Conservation (phyloP, 768 basidiomycete species). For the Tricholoma sp. region DNA sequence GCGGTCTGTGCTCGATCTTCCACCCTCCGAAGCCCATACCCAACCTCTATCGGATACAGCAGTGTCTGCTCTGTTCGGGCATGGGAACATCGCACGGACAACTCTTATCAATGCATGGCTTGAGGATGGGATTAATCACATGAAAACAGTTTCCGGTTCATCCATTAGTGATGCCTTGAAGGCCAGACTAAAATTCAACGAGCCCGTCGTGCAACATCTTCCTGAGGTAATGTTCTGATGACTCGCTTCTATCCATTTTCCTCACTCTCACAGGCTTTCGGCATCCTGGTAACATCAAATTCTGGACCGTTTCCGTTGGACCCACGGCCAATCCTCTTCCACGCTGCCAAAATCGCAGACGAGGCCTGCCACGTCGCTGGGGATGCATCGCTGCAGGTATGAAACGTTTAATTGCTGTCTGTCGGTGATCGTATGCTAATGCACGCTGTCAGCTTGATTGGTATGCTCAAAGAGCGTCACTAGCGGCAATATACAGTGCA, state of each 20-base stretch:
- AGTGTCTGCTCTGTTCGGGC: slow-evolving; percentile 69
- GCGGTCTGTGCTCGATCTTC: slow-evolving; percentile 54
- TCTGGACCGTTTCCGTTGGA: slow-evolving; percentile 49
- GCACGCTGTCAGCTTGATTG: slow-evolving; percentile 49
- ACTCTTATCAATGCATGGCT: slow-evolving; percentile 73
- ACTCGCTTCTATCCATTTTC: background rate
- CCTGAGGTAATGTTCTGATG: slow-evolving; percentile 46
- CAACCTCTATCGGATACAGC: slow-evolving; percentile 66
- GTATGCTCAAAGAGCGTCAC: slow-evolving; percentile 63
- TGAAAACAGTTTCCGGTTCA: slow-evolving; percentile 28
- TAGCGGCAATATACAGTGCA: slow-evolving; percentile 68
- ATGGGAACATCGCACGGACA: slow-evolving; percentile 58
- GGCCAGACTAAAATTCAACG: slow-evolving; percentile 59
- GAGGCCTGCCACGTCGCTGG: slow-evolving; percentile 59
- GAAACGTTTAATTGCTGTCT: slow-evolving; percentile 11
- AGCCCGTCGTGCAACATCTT: slow-evolving; percentile 57
- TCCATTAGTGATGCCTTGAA: slow-evolving; percentile 49
- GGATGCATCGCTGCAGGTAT: slow-evolving; percentile 55
- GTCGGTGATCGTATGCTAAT: background rate
- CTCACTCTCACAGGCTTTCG: slow-evolving; percentile 55
- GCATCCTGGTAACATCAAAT: slow-evolving; percentile 54
- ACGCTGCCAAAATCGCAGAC: slow-evolving; percentile 59
- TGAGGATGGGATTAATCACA: slow-evolving; percentile 53
- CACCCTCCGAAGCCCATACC: slow-evolving; percentile 38
- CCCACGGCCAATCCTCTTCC: slow-evolving; percentile 53